Conservation (phyloP, 1,284 basidiomycete genomes). For the Heliocybe sulcata region DNA sequence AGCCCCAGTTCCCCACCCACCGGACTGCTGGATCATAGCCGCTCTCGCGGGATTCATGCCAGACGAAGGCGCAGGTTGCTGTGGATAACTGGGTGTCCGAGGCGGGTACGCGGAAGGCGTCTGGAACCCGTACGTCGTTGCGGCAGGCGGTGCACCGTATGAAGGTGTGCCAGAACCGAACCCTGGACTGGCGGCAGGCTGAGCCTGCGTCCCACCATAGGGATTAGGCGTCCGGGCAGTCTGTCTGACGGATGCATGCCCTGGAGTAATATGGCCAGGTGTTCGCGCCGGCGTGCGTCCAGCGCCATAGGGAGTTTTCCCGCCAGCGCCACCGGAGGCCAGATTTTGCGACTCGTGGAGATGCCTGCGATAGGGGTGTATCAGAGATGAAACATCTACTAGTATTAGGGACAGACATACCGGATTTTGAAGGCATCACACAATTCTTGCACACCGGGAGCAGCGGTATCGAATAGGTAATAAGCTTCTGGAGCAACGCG, state of each 20-base stretch:
- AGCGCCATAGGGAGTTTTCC: constrained; percentile 70
- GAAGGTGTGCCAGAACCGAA: constrained; percentile 16
- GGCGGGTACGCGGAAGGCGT: constrained; percentile 44
- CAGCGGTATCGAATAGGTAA: constrained; percentile 81
- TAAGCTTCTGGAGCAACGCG: constrained; percentile 88
- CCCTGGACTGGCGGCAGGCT: constrained; percentile 5
- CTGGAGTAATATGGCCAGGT: constrained; percentile 68
- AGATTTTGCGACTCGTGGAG: constrained; percentile 75
- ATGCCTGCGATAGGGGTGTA: constrained; percentile 39
- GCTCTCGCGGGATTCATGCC: constrained; percentile 61
- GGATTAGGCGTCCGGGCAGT: constrained; percentile 70
- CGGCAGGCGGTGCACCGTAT: constrained; percentile 17
- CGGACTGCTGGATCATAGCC: constrained; percentile 45
- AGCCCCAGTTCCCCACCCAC: constrained; percentile 22
- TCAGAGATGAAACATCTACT: constrained; percentile 8
- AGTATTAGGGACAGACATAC: constrained; percentile 28
- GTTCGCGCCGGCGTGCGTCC: constrained; percentile 72
- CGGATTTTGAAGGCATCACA: constrained; percentile 95
- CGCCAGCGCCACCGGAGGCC: constrained; percentile 49
- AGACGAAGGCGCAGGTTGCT: constrained; percentile 27
- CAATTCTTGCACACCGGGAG: constrained; percentile 84
- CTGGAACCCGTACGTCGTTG: constrained; percentile 49
- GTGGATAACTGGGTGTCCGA: constrained; percentile 32
- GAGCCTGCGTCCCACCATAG: constrained; percentile 33
- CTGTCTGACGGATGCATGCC: constrained; percentile 67